Evolutionary conservation across 441 rosid species (phyloP).

Genomic region (Adansonia madagascariensis): DNA sequence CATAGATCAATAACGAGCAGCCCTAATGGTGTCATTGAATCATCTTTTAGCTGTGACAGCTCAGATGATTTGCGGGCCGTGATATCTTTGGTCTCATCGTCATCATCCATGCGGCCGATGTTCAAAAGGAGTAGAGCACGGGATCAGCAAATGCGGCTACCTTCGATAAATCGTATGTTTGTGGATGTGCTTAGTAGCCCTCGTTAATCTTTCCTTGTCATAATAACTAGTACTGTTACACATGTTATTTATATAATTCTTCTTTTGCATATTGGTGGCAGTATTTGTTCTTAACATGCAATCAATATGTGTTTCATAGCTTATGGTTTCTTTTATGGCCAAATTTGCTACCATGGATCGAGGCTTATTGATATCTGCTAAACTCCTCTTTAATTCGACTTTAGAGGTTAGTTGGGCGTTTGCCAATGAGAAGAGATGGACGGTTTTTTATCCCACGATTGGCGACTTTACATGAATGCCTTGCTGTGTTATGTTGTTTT

Average conservation of each 20-base stretch:
- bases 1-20: slow-evolving; percentile 33
- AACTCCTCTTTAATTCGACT: slow-evolving; percentile 29
- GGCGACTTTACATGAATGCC: background rate
- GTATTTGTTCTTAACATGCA: slow-evolving; percentile 10
- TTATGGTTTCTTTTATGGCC: slow-evolving; percentile 24
- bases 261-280: slow-evolving; percentile 30
- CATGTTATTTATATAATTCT: slow-evolving; percentile 33
- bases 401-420: background rate
- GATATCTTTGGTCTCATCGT: slow-evolving; percentile 41
- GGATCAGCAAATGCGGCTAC: slow-evolving; percentile 3
- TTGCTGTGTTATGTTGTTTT: background rate
- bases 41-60: slow-evolving; percentile 52
- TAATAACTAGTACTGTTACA: slow-evolving; percentile 31
- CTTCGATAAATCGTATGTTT: background rate
- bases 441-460: background rate
- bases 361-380: slow-evolving; percentile 24
- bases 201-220: background rate
- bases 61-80: slow-evolving; percentile 50
- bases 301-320: too few relatives aligned
- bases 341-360: slow-evolving; percentile 24
- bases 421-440: slow-evolving; percentile 25
- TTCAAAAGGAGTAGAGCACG: background rate
- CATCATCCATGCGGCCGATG: slow-evolving; percentile 16
- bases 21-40: slow-evolving; percentile 46
- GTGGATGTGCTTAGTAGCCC: background rate